These are phyloP conservation scores for Gillenia trifoliata DNA, from an alignment of 306 rosid genomes.

Conservation along the genomic window DNA sequence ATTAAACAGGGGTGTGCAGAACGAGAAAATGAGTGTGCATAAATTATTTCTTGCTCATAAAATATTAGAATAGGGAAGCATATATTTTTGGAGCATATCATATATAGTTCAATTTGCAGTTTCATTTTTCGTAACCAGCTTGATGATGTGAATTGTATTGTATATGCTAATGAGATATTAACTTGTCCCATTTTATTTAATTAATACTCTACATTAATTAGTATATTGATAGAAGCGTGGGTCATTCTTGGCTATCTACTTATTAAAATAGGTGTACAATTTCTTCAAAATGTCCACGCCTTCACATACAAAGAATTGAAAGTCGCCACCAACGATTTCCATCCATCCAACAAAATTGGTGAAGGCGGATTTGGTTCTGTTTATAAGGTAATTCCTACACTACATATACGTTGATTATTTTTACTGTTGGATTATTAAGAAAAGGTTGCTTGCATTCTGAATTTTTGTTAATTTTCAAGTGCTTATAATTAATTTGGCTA, in stretches of 20 bases:
- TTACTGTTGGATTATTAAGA: too few species aligned
- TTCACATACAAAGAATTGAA: constrained; percentile 24
- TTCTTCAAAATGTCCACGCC: constrained; percentile 14
- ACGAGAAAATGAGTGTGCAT: too few species aligned
- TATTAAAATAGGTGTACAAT: background rate
- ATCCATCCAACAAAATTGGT: constrained; percentile 26
- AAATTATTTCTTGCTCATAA: too few species aligned
- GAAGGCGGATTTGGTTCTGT: constrained; percentile 34
- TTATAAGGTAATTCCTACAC: constrained; percentile 17
- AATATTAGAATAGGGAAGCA: too few species aligned
- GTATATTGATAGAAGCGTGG: background rate
- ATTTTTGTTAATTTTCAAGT: too few species aligned
- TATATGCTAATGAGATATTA: too few species aligned
- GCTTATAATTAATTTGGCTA: background rate
- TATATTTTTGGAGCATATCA: too few species aligned
- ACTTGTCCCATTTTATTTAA: background rate
- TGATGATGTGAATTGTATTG: too few species aligned
- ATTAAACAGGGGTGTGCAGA: too few species aligned
- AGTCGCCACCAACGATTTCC: constrained; percentile 30
- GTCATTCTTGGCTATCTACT: background rate
- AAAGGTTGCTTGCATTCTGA: too few species aligned
- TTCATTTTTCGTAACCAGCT: background rate
- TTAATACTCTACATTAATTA: background rate
- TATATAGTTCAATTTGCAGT: too few species aligned
- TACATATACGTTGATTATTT: background rate